Conservation (phyloP, 306 rosid species). For the Malus domestica region DNA sequence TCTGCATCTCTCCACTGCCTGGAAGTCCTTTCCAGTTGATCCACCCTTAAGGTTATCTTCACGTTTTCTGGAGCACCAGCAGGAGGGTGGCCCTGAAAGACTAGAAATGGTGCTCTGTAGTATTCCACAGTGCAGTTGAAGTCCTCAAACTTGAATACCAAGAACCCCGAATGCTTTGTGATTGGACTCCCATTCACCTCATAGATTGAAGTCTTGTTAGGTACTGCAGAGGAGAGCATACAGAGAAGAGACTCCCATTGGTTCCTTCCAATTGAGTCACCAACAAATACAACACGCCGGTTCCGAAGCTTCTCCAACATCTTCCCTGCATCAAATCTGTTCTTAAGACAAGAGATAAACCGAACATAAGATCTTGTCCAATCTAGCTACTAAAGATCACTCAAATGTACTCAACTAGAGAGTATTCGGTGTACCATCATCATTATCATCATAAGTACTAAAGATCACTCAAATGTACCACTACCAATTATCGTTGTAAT, state of each 20-base stretch:
- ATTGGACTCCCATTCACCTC: conserved; percentile 78
- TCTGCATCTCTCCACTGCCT: conserved; percentile 65
- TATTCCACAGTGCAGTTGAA: conserved; percentile 85
- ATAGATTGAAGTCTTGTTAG: conserved; percentile 45
- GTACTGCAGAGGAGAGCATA: conserved; percentile 62
- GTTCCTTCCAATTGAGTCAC: conserved; percentile 90
- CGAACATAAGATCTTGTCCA: neutral
- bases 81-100: conserved; percentile 74
- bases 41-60: conserved; percentile 52
- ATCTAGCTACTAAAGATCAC: neutral
- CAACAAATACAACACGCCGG: conserved; percentile 75
- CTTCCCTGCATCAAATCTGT: conserved; percentile 66
- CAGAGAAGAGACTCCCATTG: conserved; percentile 96
- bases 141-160: conserved; percentile 66
- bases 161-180: conserved; percentile 70
- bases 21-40: conserved; percentile 68
- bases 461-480: neutral
- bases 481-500: neutral
- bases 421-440: neutral
- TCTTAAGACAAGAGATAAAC: conserved; percentile 9
- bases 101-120: conserved; percentile 78
- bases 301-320: conserved; percentile 63
- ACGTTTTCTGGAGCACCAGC: conserved; percentile 48
- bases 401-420: neutral
- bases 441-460: neutral